Evolutionary conservation across 495 filamentous ascomycete genomes (phyloP).

Genomic region (Aspergillus bertholletiae): DNA sequence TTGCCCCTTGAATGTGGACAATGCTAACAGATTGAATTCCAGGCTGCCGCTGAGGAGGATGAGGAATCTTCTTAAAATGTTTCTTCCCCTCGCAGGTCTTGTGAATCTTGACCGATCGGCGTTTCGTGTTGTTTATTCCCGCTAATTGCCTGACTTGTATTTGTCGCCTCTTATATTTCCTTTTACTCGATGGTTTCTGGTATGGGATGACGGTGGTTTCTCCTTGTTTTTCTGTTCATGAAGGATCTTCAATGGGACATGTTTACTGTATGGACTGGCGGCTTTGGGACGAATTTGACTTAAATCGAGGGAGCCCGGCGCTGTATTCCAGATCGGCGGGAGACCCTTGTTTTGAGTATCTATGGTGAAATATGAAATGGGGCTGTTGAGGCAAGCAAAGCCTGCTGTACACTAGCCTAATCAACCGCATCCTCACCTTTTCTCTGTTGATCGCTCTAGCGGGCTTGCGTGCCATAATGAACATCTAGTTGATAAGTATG

Average conservation of each 20-base stretch:
- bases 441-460: background rate
- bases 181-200: constrained; percentile 36
- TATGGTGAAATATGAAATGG: constrained; percentile 21
- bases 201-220: constrained; percentile 43
- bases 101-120: constrained; percentile 30
- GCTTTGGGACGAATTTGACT: constrained; percentile 21
- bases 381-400: constrained; percentile 15
- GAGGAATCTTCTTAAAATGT: constrained; percentile 49
- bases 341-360: constrained; percentile 18
- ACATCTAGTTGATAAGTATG: background rate
- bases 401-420: constrained; percentile 27
- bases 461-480: background rate
- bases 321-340: constrained; percentile 13
- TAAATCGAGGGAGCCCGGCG: constrained; percentile 23
- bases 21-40: constrained; percentile 17
- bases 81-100: constrained; percentile 12
- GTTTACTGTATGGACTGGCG: constrained; percentile 27
- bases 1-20: background rate
- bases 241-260: constrained; percentile 33
- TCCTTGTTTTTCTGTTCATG: constrained; percentile 38
- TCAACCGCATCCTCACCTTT: constrained; percentile 15
- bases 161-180: constrained; percentile 19
- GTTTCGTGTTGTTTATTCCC: constrained; percentile 30
- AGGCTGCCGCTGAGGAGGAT: constrained; percentile 48
- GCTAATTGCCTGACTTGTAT: constrained; percentile 33